A percentile compares a stretch with the other conserved stretches of the same genome.
These are phyloP conservation scores for Fusarium sp. DNA, from an alignment of 2,329 filamentous ascomycete species.

Conservation along the genomic window DNA sequence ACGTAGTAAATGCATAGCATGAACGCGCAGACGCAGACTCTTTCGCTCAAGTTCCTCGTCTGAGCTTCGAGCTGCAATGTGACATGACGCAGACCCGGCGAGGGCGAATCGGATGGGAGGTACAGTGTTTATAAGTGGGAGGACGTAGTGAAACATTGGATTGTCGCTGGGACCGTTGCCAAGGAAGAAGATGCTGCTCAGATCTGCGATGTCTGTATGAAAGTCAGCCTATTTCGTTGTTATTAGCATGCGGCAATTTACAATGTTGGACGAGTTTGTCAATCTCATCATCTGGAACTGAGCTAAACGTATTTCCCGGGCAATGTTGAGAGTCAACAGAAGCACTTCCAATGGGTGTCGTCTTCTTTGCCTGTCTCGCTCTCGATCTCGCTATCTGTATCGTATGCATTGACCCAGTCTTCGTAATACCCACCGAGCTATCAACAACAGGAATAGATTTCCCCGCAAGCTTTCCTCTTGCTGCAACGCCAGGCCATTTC, in stretches of 20 bases:
- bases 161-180: conserved; percentile 14
- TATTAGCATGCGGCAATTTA: neutral
- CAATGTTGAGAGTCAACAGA: neutral
- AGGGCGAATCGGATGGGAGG: conserved; percentile 16
- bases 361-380: neutral
- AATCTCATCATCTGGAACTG: neutral
- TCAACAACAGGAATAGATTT: conserved; percentile 10
- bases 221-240: neutral
- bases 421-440: neutral
- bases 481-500: conserved; percentile 8
- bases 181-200: conserved; percentile 16
- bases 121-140: conserved; percentile 1
- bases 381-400: neutral
- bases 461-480: conserved; percentile 9
- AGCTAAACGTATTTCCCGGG: neutral
- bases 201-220: neutral
- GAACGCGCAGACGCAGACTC: conserved; percentile 9
- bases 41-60: neutral
- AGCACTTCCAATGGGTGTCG: no score
- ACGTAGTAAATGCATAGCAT: neutral
- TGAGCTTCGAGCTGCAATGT: conserved; percentile 10
- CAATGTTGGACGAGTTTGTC: conserved; percentile 7
- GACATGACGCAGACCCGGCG: conserved; percentile 14
- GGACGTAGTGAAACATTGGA: conserved; percentile 21
- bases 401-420: rapidly evolving